Evolutionary conservation across 2,329 filamentous ascomycete species (phyloP), one percentile per base, ranked within the genome.

Genomic region (Aspergillus terreus): DNA sequence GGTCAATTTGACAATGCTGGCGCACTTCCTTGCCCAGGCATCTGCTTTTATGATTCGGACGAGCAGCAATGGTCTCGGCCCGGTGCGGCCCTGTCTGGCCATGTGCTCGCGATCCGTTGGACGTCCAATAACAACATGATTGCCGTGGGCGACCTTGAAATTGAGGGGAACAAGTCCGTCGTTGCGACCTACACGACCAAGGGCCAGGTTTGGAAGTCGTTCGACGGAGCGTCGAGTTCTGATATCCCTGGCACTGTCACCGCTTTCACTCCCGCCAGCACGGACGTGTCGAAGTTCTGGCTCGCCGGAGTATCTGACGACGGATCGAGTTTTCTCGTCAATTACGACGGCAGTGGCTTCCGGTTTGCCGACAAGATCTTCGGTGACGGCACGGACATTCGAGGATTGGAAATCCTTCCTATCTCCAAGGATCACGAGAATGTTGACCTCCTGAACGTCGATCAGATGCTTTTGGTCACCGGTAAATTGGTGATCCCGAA

Each of bases 1-100:
- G 94, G 94, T 30, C 83, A 82, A 9, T 99, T 97, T 65, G 77
- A 83, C n/a, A 83, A 82, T 30, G 94, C 91, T 15, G 94, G 94
- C 25, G 86, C 87, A 4, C 80, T 97, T 27, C 85, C 83, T 40
- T 99, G 94, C 67, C 84, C 87, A 3, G 85, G 83, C 44, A 82
- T 99, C 21, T 99, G 94, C 71, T 77, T 87, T 53, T 95, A 88
- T 73, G 85, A 87, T 65, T 83, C 85, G 2, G 75, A 82, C 6
- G 78, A 79, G 4, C 81, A 79, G 12, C 86, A 92, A 63, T 99
- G 92, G 92, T 87, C 80, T 62, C 82, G 87, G 35, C 88, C 91
- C 12, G 91, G 90, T 7, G 82, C 80, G 42, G 85, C 82, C 51
- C 71, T 97, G 14, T 76, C 75, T 44, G 92, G 94, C 5, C 80